These are phyloP conservation scores for Curvularia hawaiiensis DNA, from an alignment of 2,329 filamentous ascomycete species.

Conservation along the genomic window DNA sequence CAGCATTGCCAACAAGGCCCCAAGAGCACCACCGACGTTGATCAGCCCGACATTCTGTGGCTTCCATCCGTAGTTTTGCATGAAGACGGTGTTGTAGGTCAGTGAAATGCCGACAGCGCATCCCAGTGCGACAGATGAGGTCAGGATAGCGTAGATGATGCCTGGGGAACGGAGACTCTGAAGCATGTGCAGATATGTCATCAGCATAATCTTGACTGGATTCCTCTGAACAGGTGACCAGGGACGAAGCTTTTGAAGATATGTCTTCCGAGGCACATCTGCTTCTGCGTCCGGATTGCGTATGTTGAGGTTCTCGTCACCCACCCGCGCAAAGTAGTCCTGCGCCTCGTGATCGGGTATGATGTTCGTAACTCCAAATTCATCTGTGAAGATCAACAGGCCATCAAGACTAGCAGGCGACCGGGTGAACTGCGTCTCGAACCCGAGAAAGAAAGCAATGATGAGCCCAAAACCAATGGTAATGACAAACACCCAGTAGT, in stretches of 20 bases:
- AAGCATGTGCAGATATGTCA: constrained; percentile 3
- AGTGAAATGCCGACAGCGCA: constrained; percentile 6
- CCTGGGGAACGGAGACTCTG: constrained; percentile 1
- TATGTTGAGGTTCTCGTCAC: not conserved
- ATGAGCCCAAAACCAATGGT: not conserved
- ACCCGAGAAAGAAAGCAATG: not conserved
- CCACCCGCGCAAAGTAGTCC: not conserved
- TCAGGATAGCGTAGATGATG: constrained; percentile 2
- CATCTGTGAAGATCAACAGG: not conserved
- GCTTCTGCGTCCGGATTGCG: not conserved
- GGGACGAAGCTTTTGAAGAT: not conserved
- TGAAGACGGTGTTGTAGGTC: constrained; percentile 5
- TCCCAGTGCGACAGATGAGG: constrained; percentile 2
- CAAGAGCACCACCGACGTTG: not conserved
- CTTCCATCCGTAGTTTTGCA: constrained; percentile 1
- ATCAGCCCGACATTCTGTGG: not conserved
- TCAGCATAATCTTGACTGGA: not conserved
- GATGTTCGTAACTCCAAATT: not conserved
- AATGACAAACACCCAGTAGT: not conserved
- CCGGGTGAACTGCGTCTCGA: not conserved
- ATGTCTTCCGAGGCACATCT: not conserved
- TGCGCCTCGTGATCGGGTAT: not conserved
- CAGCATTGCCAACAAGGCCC: not conserved
- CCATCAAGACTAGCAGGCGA: not conserved
- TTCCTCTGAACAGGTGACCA: not conserved